Evolutionary conservation across 1,139 yeast genomes (phyloP).

Genomic region (Casaregolazyma lundiana): DNA sequence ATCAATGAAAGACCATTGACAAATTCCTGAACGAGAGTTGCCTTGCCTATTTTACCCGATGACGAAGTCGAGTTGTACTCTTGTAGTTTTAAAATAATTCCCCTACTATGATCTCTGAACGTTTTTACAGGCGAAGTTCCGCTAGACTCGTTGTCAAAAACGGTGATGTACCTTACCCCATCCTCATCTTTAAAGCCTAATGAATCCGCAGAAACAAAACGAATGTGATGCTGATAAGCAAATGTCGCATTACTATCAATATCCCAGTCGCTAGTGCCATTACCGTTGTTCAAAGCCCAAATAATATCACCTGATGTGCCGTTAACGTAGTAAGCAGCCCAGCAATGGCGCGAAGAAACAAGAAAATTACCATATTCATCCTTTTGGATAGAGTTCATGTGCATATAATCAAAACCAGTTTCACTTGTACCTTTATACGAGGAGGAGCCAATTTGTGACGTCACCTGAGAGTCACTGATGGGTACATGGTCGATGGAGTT

Average conservation of each 20-base stretch:
- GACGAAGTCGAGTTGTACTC: conserved; percentile 35
- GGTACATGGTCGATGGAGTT: conserved; percentile 38
- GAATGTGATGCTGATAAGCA: conserved; percentile 41
- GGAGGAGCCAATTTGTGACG: conserved; percentile 24
- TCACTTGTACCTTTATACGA: conserved; percentile 31
- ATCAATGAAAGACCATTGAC: conserved; percentile 30
- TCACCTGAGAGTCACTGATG: conserved; percentile 32
- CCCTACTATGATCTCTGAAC: conserved; percentile 30
- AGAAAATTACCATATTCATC: conserved; percentile 38
- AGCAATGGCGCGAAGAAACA: conserved; percentile 37
- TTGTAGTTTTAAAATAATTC: conserved; percentile 32
- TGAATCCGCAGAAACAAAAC: conserved; percentile 26
- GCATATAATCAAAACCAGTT: conserved; percentile 43
- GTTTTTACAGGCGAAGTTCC: conserved; percentile 28
- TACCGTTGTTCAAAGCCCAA: conserved; percentile 31
- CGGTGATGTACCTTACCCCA: conserved; percentile 29
- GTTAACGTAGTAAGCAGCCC: conserved; percentile 36
- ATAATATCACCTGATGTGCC: conserved; percentile 39
- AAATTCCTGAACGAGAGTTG: conserved; percentile 29
- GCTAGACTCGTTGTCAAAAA: conserved; percentile 40
- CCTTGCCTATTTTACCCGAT: conserved; percentile 32
- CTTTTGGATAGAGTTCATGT: conserved; percentile 41
- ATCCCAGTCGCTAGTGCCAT: conserved; percentile 26
- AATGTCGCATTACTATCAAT: conserved; percentile 30
- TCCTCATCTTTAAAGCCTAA: conserved; percentile 23